A percentile compares a stretch with the other conserved stretches of the same genome.
Conservation (phyloP, 2,329 filamentous ascomycete species). For the Cytospora piceicola region DNA sequence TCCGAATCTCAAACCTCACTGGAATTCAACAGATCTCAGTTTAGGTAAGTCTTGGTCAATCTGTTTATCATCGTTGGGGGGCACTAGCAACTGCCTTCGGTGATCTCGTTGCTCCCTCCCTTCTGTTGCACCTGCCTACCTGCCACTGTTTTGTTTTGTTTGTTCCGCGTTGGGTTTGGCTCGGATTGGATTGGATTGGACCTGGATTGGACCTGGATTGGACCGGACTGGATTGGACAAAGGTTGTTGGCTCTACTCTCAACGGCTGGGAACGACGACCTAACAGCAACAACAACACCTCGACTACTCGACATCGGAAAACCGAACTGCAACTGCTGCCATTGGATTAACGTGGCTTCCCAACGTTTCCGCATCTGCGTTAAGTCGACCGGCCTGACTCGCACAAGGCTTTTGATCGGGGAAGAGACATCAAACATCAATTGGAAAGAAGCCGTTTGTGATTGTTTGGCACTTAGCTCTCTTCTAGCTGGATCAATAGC, state of each 20-base stretch:
- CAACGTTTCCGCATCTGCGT: not conserved
- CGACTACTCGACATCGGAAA: not conserved
- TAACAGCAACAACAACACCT: conserved; percentile 2
- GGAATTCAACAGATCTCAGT: conserved; percentile 25
- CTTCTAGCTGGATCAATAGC: not conserved
- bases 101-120: conserved; percentile 11
- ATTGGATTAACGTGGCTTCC: not conserved
- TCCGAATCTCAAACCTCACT: conserved; percentile 24
- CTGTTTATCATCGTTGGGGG: not conserved
- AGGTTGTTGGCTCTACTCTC: not conserved
- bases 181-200: not conserved
- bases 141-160: not conserved
- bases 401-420: not conserved
- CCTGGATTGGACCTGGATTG: not conserved
- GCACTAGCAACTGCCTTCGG: not conserved
- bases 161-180: not conserved
- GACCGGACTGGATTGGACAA: not conserved
- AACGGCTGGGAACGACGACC: conserved; percentile 16
- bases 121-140: conserved; percentile 18
- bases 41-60: conserved; percentile 25
- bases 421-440: not conserved
- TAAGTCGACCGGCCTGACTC: not conserved
- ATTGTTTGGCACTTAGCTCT: not conserved
- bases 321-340: not conserved
- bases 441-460: not conserved